Evolutionary conservation across 129 eudicot species (phyloP).

Genomic region (Solidago caesia): DNA sequence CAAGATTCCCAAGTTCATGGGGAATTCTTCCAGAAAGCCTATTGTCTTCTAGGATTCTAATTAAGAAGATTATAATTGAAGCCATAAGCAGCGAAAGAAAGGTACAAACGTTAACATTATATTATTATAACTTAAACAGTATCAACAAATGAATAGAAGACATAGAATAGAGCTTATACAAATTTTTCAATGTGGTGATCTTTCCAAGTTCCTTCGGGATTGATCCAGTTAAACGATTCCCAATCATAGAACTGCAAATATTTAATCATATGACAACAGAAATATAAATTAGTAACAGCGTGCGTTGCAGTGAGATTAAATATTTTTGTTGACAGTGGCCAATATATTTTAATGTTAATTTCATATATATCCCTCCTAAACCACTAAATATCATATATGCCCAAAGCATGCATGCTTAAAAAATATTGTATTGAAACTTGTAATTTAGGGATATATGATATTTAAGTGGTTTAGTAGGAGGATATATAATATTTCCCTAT

Average conservation of each 20-base stretch:
- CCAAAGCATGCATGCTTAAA: too few relatives aligned
- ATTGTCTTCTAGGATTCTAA: slow-evolving; percentile 60
- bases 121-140: not conserved
- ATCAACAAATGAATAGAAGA: not conserved
- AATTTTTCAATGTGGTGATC: slow-evolving; percentile 45
- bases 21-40: slow-evolving; percentile 58
- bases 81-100: slow-evolving; percentile 5
- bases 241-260: slow-evolving; percentile 58
- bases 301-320: slow-evolving; percentile 3
- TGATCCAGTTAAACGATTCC: slow-evolving; percentile 58
- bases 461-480: too few relatives aligned
- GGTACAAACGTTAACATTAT: not conserved
- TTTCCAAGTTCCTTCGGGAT: slow-evolving; percentile 67
- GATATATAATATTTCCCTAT: too few relatives aligned
- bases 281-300: too few relatives aligned
- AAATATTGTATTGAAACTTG: too few relatives aligned
- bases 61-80: slow-evolving; percentile 6
- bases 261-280: not conserved
- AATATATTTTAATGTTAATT: too few relatives aligned
- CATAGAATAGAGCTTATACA: slow-evolving; percentile 32
- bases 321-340: too few relatives aligned
- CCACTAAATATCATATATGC: too few relatives aligned
- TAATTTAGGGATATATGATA: too few relatives aligned
- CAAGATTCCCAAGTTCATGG: slow-evolving; percentile 54
- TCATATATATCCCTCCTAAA: too few relatives aligned